Evolutionary conservation across 192 early-diverging fungal species (phyloP).

Genomic region (Rhizophagus sp.): DNA sequence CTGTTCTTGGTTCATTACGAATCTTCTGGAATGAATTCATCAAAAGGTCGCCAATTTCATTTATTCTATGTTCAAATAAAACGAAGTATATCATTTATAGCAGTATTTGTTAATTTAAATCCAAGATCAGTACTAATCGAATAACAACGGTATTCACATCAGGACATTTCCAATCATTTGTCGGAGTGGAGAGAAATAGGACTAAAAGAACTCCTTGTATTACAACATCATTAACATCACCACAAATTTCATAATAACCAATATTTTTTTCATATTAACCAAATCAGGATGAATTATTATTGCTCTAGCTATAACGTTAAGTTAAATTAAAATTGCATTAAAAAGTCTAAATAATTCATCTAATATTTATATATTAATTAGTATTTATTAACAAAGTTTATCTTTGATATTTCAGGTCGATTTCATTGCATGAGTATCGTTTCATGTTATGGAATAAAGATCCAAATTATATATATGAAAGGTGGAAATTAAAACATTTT

Average conservation of each 20-base stretch:
- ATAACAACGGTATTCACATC: not conserved
- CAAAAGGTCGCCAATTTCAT: not conserved
- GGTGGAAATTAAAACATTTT: too few species aligned
- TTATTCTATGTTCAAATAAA: slow-evolving; percentile 12
- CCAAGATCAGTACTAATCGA: not conserved
- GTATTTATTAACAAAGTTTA: too few species aligned
- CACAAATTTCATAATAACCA: slow-evolving; percentile 11
- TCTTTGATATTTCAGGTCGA: too few species aligned
- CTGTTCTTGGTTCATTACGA: not conserved
- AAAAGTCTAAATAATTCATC: too few species aligned
- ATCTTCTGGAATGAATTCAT: not conserved
- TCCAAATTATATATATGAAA: too few species aligned
- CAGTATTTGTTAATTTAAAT: not conserved
- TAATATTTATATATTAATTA: too few species aligned
- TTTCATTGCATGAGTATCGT: too few species aligned
- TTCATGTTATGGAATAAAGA: too few species aligned
- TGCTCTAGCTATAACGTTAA: slow-evolving; percentile 6
- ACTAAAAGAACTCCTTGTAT: not conserved
- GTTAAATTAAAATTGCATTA: too few species aligned
- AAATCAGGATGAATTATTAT: slow-evolving; percentile 14
- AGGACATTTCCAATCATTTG: not conserved
- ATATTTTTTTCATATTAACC: not conserved
- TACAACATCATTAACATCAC: not conserved
- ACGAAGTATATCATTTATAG: slow-evolving; percentile 1
- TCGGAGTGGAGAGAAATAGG: not conserved